Conservation (phyloP, 1,139 yeast genomes). For the Debaryomyces sp. region DNA sequence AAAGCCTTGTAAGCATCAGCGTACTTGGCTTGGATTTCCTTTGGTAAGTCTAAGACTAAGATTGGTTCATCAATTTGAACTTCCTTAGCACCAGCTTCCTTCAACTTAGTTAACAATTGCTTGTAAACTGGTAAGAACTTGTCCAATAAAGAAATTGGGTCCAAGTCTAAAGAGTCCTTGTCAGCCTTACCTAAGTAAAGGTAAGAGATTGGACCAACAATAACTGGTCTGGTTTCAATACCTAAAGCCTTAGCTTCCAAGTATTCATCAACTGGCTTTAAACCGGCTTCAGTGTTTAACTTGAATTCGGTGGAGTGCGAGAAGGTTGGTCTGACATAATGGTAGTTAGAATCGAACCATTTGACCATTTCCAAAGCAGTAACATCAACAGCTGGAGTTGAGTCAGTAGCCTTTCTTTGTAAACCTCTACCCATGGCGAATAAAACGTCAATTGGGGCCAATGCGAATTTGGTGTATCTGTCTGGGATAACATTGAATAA, state of each 20-base stretch:
- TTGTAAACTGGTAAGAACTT: slow-evolving; percentile 91
- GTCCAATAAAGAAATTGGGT: slow-evolving; percentile 85
- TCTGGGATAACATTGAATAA: slow-evolving; percentile 96
- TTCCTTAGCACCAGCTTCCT: slow-evolving; percentile 91
- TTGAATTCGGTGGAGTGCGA: slow-evolving; percentile 94
- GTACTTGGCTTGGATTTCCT: slow-evolving; percentile 80
- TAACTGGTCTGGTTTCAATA: slow-evolving; percentile 94
- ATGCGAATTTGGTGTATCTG: slow-evolving; percentile 90
- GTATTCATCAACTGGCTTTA: slow-evolving; percentile 96
- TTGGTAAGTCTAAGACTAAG: slow-evolving; percentile 91
- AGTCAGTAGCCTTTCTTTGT: slow-evolving; percentile 92
- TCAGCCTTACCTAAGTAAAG: slow-evolving; percentile 96
- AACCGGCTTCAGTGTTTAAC: slow-evolving; percentile 71
- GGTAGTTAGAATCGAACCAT: slow-evolving; percentile 99
- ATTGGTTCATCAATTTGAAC: slow-evolving; percentile 98
- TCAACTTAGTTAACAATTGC: slow-evolving; percentile 83
- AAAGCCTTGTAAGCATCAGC: slow-evolving; percentile 81
- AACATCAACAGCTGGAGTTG: slow-evolving; percentile 90
- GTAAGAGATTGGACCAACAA: slow-evolving; percentile 96
- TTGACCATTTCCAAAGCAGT: slow-evolving; percentile 99
- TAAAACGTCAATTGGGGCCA: slow-evolving; percentile 87
- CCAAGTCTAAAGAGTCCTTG: slow-evolving; percentile 94
- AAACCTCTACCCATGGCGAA: slow-evolving; percentile 99
- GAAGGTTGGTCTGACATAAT: slow-evolving; percentile 99
- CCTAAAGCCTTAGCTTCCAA: slow-evolving; percentile 98